A percentile compares a stretch with the other conserved stretches of the same genome.
These are phyloP conservation scores for Septoria linicola DNA, from an alignment of 2,329 filamentous ascomycete species.

Conservation along the genomic window DNA sequence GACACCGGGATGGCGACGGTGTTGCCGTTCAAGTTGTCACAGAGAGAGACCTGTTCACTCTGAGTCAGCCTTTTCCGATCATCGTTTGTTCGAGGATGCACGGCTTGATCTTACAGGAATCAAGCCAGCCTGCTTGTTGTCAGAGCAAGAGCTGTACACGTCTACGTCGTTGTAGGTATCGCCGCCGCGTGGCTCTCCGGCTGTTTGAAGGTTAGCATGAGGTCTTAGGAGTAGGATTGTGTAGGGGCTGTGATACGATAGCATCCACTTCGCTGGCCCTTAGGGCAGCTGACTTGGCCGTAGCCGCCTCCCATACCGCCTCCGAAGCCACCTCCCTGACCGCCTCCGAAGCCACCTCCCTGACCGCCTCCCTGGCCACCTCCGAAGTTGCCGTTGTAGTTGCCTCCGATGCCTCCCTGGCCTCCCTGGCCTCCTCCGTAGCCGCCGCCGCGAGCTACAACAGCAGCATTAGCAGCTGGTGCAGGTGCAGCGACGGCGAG, in stretches of 20 bases:
- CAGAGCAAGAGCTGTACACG: neutral
- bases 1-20: slow-evolving; percentile 3
- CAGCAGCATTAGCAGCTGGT: neutral
- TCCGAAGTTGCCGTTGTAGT: neutral
- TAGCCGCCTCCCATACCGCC: too few relatives aligned
- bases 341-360: too few relatives aligned
- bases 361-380: neutral
- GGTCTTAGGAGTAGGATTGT: neutral
- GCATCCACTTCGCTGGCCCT: neutral
- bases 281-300: slow-evolving; percentile 1
- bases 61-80: too few relatives aligned
- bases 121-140: neutral
- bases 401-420: neutral
- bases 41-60: slow-evolving; percentile 1
- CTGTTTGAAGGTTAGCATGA: slow-evolving; percentile 1
- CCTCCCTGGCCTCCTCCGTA: neutral
- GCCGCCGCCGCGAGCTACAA: neutral
- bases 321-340: too few relatives aligned
- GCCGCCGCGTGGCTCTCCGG: neutral
- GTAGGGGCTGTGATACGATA: neutral
- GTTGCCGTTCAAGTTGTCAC: slow-evolving; percentile 11
- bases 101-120: neutral
- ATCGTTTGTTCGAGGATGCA: too few relatives aligned
- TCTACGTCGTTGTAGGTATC: neutral
- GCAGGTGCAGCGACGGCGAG: slow-evolving; percentile 11